Conservation (phyloP, 805 yeast genomes). For the Tetrapisispora fleetii region DNA sequence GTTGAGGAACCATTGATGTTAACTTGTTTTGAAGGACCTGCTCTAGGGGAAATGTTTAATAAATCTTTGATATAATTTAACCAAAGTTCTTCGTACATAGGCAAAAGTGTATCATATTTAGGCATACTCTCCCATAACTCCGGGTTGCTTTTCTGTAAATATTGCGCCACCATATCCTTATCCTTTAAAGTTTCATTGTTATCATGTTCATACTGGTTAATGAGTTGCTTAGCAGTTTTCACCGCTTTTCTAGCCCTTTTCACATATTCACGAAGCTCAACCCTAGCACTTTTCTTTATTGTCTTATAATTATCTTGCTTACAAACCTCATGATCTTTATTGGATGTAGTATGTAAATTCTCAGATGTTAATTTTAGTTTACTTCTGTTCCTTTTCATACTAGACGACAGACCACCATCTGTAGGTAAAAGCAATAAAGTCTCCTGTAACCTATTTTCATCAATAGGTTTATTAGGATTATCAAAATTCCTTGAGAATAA, state of each 20-base stretch:
- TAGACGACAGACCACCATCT: slow-evolving; percentile 22
- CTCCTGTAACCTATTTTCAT: slow-evolving; percentile 26
- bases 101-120: slow-evolving; percentile 41
- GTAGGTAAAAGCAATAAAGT: slow-evolving; percentile 29
- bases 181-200: neutral
- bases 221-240: slow-evolving; percentile 15
- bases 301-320: slow-evolving; percentile 18
- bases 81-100: slow-evolving; percentile 58
- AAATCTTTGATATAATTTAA: slow-evolving; percentile 53
- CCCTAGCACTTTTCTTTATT: slow-evolving; percentile 25
- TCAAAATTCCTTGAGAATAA: slow-evolving; percentile 22
- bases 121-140: slow-evolving; percentile 21
- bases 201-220: neutral
- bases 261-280: slow-evolving; percentile 23
- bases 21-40: slow-evolving; percentile 7
- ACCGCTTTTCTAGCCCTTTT: slow-evolving; percentile 11
- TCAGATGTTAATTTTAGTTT: slow-evolving; percentile 9
- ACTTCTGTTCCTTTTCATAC: slow-evolving; percentile 15
- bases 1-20: slow-evolving; percentile 25
- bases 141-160: slow-evolving; percentile 13
- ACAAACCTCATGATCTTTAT: neutral
- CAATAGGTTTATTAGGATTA: slow-evolving; percentile 24
- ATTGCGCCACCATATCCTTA: slow-evolving; percentile 15
- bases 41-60: slow-evolving; percentile 29
- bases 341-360: neutral